Evolutionary conservation across 306 rosid genomes (phyloP), one percentile per base, ranked within the genome.

Genomic region (Abrus precatorius): DNA sequence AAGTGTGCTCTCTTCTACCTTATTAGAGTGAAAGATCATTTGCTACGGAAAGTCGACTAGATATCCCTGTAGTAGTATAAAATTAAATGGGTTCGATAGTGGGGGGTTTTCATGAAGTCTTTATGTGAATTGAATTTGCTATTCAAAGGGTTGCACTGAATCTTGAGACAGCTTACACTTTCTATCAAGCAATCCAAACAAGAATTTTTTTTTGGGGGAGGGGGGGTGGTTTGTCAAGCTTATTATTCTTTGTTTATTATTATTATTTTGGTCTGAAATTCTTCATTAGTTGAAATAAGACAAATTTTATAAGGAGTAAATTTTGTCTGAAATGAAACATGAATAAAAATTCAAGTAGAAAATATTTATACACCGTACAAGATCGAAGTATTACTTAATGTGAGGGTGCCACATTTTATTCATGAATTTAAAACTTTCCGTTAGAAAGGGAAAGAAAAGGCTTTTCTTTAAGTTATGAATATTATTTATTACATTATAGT

Each of bases 181-280:
- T 76, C 11, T 65, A 54, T 40, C 8, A 41, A 67, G 48, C 72
- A 63, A 49, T 43, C 9, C 45, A 41, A 54, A 7, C 36, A 5
- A 48, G 44, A 47, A 13, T 73, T n/a, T 59, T 75, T 47, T n/a
- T 29, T 76, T 49, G 7, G 63, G 6, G 10, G 59, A 13, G 69
- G 59, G 36, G 20, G 20, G 20, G 0, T 20, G 20, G 20, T 20
- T 20, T 20, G 20, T 20, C 20, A 20, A 20, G 20, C 20, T 20
- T 20, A 20, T 20, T 20, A 20, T 20, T 20, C 20, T 20, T 20
- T 20, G 20, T 20, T 20, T 0, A 0, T 20, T 20, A 20, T 20
- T 20, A 20, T 20, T 20, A 20, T 20, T 20, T 20, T 20, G 20
- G 20, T 20, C 20, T 20, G 20, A 20, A 20, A 20, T 33, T 33